Evolutionary conservation across 202 grass and related monocot species (phyloP), one percentile per base, ranked within the genome.

Genomic region (Eragrostis tef): DNA sequence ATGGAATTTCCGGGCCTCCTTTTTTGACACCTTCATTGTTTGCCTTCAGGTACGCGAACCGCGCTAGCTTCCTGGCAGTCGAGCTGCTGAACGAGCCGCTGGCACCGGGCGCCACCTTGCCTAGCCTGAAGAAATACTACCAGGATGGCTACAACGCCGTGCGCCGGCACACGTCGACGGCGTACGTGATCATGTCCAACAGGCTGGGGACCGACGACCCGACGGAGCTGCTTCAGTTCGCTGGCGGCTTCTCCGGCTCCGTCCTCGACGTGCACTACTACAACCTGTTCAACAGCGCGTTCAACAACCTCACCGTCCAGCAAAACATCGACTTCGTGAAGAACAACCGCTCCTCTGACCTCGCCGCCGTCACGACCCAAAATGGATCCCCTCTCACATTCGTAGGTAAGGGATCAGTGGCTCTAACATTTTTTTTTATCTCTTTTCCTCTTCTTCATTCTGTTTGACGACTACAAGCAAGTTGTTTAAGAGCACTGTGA

Each of bases 181-280:
- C 86, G 2, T 92, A 86, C 3, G 86, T 92, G 46, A 81, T 92
- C 66, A 77, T 92, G 86, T 88, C 86, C 1, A 86, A 77, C 42
- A 70, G 90, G 1, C 56, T 88, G 27, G 64, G 75, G 14, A 64
- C 34, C 0, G 48, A 62, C 1, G 20, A 61, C 31, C 1, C 63
- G 3, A 88, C 74, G 0, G 90, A 92, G 56, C 86, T 91, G 42
- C 53, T 92, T 48, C 70, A 78, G 63, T 86, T 91, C 21, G 83
- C 86, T 6, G 13, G 77, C 0, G 31, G 16, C 44, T 70, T 89
- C 34, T 1, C 54, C 0, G 22, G 78, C 26, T 44, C 81, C 3
- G 87, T 92, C 25, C 13, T 92, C 31, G 87, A 92, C 15, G 81
- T 85, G 60, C 90, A 92, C 75, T 89, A 87, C 81, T 89, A 92